These are phyloP conservation scores for Micractinium sp. DNA, from an alignment of 139 green algal genomes.

Conservation along the genomic window DNA sequence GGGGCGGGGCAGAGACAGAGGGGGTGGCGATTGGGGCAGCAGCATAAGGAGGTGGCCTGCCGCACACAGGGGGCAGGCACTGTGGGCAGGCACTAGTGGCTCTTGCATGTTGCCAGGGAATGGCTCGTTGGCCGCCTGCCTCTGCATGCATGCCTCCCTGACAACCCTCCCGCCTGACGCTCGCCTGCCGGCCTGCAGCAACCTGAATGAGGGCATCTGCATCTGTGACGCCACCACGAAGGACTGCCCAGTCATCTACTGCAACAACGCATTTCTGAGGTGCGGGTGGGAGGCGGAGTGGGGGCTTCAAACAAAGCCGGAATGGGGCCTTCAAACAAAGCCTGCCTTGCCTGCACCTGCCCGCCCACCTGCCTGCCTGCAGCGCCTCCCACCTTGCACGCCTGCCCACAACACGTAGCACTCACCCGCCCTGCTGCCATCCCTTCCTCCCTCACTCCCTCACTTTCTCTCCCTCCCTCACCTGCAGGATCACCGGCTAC, in stretches of 20 bases:
- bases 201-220: constrained; percentile 34
- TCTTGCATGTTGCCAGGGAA: too few species aligned
- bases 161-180: background rate
- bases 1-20: background rate
- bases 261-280: constrained; percentile 39
- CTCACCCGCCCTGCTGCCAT: background rate
- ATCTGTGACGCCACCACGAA: constrained; percentile 34
- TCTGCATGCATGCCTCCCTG: background rate
- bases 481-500: constrained; percentile 44
- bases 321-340: background rate
- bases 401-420: background rate
- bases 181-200: background rate
- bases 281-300: background rate
- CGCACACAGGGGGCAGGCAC: too few species aligned
- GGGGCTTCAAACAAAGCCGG: background rate
- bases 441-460: background rate
- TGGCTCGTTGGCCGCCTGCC: too few species aligned
- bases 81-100: too few species aligned
- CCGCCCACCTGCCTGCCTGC: background rate
- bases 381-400: background rate
- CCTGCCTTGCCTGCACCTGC: too few species aligned
- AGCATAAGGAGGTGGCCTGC: too few species aligned
- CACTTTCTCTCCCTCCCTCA: too few species aligned
- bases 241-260: constrained; percentile 37
- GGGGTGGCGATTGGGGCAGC: too few species aligned